phyloP scores from a whole-genome alignment of 2,329 filamentous ascomycete species.

The Penicillium sp. region DNA sequence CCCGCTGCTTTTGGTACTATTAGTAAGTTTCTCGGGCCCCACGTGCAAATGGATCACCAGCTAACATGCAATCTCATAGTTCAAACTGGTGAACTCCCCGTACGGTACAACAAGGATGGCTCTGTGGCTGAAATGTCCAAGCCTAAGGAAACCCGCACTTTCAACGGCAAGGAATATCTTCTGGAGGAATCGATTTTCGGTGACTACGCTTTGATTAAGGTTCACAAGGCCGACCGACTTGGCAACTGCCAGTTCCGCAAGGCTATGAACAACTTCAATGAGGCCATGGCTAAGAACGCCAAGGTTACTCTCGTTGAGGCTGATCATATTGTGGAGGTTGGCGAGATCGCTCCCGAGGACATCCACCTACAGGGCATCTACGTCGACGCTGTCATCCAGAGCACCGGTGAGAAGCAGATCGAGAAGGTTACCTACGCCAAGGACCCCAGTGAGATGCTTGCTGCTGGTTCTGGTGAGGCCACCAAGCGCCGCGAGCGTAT shows the following conservation, averaged over 20 bases:
- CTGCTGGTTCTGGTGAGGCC: slow-evolving; percentile 54
- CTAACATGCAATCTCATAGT: slow-evolving; percentile 36
- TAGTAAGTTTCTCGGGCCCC: slow-evolving; percentile 42
- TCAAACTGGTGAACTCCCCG: slow-evolving; percentile 49
- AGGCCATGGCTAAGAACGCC: slow-evolving; percentile 76
- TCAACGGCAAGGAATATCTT: slow-evolving; percentile 66
- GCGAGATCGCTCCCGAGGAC: slow-evolving; percentile 65
- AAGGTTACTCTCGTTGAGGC: slow-evolving; percentile 76
- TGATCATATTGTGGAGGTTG: slow-evolving; percentile 72
- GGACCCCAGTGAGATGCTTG: slow-evolving; percentile 50
- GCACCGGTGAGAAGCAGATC: slow-evolving; percentile 64
- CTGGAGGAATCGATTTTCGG: slow-evolving; percentile 72
- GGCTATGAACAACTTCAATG: slow-evolving; percentile 68
- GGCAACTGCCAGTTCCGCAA: slow-evolving; percentile 76
- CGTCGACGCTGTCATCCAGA: slow-evolving; percentile 73
- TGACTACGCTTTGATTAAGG: slow-evolving; percentile 71
- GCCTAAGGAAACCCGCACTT: slow-evolving; percentile 66
- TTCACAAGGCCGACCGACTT: slow-evolving; percentile 69
- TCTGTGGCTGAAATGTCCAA: slow-evolving; percentile 64
- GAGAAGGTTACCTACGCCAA: slow-evolving; percentile 76
- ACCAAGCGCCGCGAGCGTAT: slow-evolving; percentile 75
- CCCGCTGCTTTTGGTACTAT: slow-evolving; percentile 75
- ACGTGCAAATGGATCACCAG: slow-evolving; percentile 19
- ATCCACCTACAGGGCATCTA: slow-evolving; percentile 81
- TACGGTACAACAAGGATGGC: slow-evolving; percentile 80